These are phyloP conservation scores for Otatea glauca DNA, from an alignment of 176 grass and related monocot genomes.

Conservation along the genomic window DNA sequence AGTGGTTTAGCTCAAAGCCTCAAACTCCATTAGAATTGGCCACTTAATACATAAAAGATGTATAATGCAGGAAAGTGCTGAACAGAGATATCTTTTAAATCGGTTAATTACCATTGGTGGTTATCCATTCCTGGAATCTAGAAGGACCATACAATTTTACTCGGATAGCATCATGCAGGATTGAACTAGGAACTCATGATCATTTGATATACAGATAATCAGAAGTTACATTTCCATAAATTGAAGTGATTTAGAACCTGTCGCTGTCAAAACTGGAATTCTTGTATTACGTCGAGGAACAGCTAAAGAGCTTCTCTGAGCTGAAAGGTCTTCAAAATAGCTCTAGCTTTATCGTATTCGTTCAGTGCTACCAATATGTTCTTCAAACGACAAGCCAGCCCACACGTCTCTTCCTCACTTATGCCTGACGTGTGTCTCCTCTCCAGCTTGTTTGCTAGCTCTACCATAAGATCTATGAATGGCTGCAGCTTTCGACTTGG, in stretches of 20 bases:
- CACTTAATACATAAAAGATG: background rate
- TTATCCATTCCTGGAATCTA: background rate
- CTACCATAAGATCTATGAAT: slow-evolving; percentile 67
- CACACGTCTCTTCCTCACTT: slow-evolving; percentile 63
- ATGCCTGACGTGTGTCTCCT: slow-evolving; percentile 54
- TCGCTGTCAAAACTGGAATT: slow-evolving; percentile 44
- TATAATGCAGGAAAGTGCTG: background rate
- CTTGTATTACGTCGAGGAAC: slow-evolving; percentile 15
- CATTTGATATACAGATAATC: slow-evolving; percentile 41
- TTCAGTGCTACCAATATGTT: slow-evolving; percentile 64
- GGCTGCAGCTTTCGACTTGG: slow-evolving; percentile 61
- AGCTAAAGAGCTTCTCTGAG: slow-evolving; percentile 89
- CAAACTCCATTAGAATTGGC: background rate
- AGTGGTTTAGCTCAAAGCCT: background rate
- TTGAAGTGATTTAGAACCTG: slow-evolving; percentile 40
- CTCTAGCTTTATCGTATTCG: slow-evolving; percentile 92
- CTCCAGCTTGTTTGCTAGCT: slow-evolving; percentile 79
- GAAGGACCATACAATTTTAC: background rate
- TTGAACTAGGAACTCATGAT: slow-evolving; percentile 21
- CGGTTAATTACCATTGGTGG: background rate
- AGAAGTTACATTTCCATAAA: slow-evolving; percentile 26
- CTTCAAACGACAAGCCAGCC: slow-evolving; percentile 80
- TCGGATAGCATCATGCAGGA: slow-evolving; percentile 20
- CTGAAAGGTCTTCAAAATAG: slow-evolving; percentile 71
- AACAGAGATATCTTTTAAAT: background rate